Conservation (phyloP, 257 asterid species). For the Solanum appendiculatum region DNA sequence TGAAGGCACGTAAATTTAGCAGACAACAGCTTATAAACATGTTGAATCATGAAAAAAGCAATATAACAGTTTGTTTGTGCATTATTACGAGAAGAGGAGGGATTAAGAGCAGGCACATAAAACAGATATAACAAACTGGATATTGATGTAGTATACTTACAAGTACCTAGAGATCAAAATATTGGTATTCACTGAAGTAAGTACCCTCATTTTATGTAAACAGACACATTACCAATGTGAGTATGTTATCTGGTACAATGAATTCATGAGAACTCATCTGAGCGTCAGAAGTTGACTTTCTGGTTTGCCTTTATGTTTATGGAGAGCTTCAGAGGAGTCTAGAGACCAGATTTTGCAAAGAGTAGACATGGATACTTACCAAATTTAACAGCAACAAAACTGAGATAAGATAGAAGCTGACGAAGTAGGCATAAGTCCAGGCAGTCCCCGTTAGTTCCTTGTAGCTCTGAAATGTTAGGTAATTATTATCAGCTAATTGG, state of each 20-base stretch:
- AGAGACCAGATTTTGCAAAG: not conserved
- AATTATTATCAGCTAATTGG: slow-evolving; percentile 1
- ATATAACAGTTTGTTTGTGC: not conserved
- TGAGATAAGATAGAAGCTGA: slow-evolving; percentile 92
- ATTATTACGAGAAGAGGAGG: not conserved
- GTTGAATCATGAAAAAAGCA: not conserved
- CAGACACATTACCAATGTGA: not conserved
- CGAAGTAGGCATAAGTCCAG: slow-evolving; percentile 74
- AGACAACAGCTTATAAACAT: not conserved
- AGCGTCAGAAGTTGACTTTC: not conserved
- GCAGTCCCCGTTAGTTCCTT: slow-evolving; percentile 65
- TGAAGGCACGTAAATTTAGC: not conserved
- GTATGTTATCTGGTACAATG: not conserved
- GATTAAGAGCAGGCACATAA: not conserved
- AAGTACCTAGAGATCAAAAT: not conserved
- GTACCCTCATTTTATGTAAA: not conserved
- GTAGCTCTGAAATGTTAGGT: slow-evolving; percentile 69
- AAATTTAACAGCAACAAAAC: slow-evolving; percentile 77
- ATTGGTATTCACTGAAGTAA: not conserved
- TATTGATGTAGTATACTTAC: not conserved
- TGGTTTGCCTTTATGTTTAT: not conserved
- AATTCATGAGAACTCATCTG: not conserved
- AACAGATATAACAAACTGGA: not conserved
- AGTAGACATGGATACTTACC: slow-evolving; percentile 35
- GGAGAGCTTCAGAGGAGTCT: too few species aligned